Percentiles rank a stretch among this genome's conserved stretches.
Evolutionary conservation across 805 yeast species (phyloP).

Genomic region (Suhomyces vadensis): DNA sequence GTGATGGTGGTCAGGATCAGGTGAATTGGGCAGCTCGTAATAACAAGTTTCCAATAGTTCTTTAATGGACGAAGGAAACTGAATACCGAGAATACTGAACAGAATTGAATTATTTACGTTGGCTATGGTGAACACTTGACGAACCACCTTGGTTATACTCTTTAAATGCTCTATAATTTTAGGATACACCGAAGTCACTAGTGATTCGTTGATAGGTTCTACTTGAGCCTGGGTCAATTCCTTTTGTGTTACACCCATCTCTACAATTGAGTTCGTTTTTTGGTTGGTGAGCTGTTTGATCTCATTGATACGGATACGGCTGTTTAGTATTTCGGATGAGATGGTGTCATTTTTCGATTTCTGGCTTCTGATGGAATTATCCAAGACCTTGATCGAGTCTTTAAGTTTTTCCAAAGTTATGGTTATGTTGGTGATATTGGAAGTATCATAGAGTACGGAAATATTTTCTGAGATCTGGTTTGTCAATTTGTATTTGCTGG

Average conservation of each 20-base stretch:
- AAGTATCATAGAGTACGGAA: not conserved
- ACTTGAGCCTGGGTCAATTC: constrained; percentile 30
- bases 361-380: constrained; percentile 20
- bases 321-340: constrained; percentile 20
- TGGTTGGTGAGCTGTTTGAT: constrained; percentile 17
- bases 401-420: constrained; percentile 8
- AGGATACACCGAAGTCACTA: constrained; percentile 23
- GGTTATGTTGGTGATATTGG: constrained; percentile 8
- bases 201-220: constrained; percentile 28
- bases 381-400: constrained; percentile 12
- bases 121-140: constrained; percentile 29
- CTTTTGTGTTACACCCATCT: constrained; percentile 20
- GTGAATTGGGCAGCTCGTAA: constrained; percentile 13
- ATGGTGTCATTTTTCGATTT: constrained; percentile 24
- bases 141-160: constrained; percentile 16
- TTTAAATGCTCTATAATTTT: constrained; percentile 19
- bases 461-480: constrained; percentile 20
- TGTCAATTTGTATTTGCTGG: constrained; percentile 23
- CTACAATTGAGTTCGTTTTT: constrained; percentile 16
- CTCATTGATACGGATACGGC: constrained; percentile 24
- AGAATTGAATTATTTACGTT: constrained; percentile 22
- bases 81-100: constrained; percentile 34
- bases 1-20: constrained; percentile 13
- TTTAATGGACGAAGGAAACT: constrained; percentile 34
- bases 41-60: constrained; percentile 34